Evolutionary conservation across 2,329 filamentous ascomycete genomes (phyloP).

Genomic region (Decorospora gaudefroyi): DNA sequence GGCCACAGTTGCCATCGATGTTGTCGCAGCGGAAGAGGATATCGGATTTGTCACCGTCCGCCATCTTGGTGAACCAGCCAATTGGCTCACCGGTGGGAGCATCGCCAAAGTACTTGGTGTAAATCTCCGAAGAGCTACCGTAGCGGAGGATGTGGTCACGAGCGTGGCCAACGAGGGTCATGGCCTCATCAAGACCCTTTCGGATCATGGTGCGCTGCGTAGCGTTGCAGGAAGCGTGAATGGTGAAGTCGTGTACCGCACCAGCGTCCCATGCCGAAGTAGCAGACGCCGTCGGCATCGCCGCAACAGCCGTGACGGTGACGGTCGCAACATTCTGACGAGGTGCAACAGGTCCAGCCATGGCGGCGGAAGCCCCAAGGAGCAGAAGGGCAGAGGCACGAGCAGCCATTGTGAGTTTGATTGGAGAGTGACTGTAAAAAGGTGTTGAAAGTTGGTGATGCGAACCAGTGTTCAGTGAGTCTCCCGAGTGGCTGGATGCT

Average conservation of each 20-base stretch:
- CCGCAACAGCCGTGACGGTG: slow-evolving; percentile 28
- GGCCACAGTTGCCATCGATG: slow-evolving; percentile 65
- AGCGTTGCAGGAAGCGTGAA: slow-evolving; percentile 69
- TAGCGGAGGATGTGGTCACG: slow-evolving; percentile 64
- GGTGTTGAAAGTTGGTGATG: slow-evolving; percentile 12
- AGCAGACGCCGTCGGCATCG: slow-evolving; percentile 9
- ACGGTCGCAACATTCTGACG: slow-evolving; percentile 29
- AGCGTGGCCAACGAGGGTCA: slow-evolving; percentile 63
- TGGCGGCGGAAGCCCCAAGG: slow-evolving; percentile 32
- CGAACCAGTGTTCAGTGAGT: slow-evolving; percentile 24
- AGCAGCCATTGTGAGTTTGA: slow-evolving; percentile 28
- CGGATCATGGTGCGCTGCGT: slow-evolving; percentile 63
- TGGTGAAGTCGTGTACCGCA: slow-evolving; percentile 52
- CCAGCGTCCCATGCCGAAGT: slow-evolving; percentile 45
- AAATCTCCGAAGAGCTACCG: slow-evolving; percentile 63
- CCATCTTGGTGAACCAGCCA: slow-evolving; percentile 66
- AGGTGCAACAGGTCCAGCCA: slow-evolving; percentile 34
- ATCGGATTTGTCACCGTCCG: slow-evolving; percentile 60
- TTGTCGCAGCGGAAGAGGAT: slow-evolving; percentile 71
- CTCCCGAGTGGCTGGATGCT: slow-evolving; percentile 32
- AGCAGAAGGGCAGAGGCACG: slow-evolving; percentile 30
- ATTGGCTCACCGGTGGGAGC: slow-evolving; percentile 61
- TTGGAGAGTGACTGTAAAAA: slow-evolving; percentile 2
- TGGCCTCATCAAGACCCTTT: slow-evolving; percentile 62
- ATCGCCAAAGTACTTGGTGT: slow-evolving; percentile 69